A percentile compares a stretch with the other conserved stretches of the same genome.
Evolutionary conservation across 495 filamentous ascomycete genomes (phyloP).

Genomic region (Aspergillus hancockii): DNA sequence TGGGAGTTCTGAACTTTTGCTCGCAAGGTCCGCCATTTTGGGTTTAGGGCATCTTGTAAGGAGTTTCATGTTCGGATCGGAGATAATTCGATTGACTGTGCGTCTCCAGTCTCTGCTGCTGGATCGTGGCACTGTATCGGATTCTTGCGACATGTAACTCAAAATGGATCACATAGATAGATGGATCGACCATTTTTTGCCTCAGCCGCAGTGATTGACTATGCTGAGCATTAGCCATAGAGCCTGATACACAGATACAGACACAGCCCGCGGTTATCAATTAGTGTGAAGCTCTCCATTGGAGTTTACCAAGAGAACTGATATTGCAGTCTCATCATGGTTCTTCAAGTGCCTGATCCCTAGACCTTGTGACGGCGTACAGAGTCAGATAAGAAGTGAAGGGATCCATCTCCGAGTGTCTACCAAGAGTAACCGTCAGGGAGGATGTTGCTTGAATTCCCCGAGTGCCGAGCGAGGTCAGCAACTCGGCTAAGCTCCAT

Average conservation of each 20-base stretch:
- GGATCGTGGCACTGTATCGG: background rate
- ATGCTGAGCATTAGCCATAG: background rate
- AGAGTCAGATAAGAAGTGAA: too few species aligned
- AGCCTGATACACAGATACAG: background rate
- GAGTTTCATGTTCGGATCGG: background rate
- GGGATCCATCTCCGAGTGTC: background rate
- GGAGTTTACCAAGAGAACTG: background rate
- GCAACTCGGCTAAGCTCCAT: background rate
- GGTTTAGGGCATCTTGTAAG: constrained; percentile 21
- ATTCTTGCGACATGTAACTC: background rate
- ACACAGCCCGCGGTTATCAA: background rate
- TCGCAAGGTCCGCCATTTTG: constrained; percentile 32
- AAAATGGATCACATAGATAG: background rate
- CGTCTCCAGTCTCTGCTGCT: background rate
- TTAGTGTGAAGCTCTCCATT: background rate
- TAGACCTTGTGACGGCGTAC: too few species aligned
- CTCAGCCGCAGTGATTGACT: background rate
- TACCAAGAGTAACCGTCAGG: background rate
- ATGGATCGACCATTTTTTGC: background rate
- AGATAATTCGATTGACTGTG: background rate
- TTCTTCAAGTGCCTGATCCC: background rate
- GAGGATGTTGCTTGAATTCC: background rate
- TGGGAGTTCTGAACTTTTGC: constrained; percentile 9
- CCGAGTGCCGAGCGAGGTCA: background rate
- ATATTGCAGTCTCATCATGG: too few species aligned